phyloP scores from a whole-genome alignment of 1,284 basidiomycete genomes.

The Moesziomyces parantarcticus region DNA sequence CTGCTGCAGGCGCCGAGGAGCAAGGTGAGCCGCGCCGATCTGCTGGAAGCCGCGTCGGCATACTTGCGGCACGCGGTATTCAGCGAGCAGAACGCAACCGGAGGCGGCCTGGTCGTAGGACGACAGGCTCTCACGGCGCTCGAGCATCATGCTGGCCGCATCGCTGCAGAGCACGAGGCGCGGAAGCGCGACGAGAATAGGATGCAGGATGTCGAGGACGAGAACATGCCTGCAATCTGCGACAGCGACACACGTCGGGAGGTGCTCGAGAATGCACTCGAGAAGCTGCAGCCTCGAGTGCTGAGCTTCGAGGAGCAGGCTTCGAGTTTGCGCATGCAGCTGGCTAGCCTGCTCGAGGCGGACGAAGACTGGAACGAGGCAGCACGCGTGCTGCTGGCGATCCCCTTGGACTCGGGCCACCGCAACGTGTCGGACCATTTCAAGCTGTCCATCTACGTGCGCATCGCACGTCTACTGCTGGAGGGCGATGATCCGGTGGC shows the following conservation, averaged over 20 bases:
- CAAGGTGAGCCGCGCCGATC: slow-evolving; percentile 17
- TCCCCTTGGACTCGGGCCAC: slow-evolving; percentile 89
- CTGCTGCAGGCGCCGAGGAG: slow-evolving; percentile 25
- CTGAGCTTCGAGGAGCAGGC: slow-evolving; percentile 94
- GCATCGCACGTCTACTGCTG: slow-evolving; percentile 91
- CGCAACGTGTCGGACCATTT: slow-evolving; percentile 81
- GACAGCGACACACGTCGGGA: slow-evolving; percentile 62
- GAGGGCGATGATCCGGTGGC: slow-evolving; percentile 93
- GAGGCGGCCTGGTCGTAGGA: slow-evolving; percentile 81
- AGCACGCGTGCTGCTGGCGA: slow-evolving; percentile 87
- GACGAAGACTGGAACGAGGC: slow-evolving; percentile 94
- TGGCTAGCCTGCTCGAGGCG: slow-evolving; percentile 85
- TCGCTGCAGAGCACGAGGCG: slow-evolving; percentile 74
- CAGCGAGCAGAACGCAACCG: slow-evolving; percentile 73
- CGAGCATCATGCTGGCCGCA: slow-evolving; percentile 69
- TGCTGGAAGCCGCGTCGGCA: slow-evolving; percentile 53
- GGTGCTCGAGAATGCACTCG: slow-evolving; percentile 79
- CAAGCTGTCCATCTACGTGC: slow-evolving; percentile 88
- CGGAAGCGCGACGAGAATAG: slow-evolving; percentile 68
- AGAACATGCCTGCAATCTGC: slow-evolving; percentile 35
- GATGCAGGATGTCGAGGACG: slow-evolving; percentile 31
- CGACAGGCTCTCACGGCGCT: slow-evolving; percentile 85
- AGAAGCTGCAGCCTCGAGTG: slow-evolving; percentile 78
- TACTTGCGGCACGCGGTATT: slow-evolving; percentile 81
- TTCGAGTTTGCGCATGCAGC: slow-evolving; percentile 82